These are phyloP conservation scores for Boletus bicolor DNA, from an alignment of 768 basidiomycete species.

Conservation along the genomic window DNA sequence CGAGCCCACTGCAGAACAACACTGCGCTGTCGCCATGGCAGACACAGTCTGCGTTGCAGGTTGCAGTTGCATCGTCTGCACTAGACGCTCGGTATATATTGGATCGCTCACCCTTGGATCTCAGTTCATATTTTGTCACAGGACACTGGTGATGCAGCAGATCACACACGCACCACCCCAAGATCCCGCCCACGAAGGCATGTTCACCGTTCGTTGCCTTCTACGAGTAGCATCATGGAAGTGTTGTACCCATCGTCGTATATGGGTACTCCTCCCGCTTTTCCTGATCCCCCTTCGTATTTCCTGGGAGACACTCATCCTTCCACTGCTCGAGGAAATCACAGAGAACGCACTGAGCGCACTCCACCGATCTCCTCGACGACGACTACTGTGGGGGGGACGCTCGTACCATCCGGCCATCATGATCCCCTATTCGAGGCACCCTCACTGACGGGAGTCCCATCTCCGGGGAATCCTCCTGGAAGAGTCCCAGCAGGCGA, in stretches of 20 bases:
- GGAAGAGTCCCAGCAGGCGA: not conserved
- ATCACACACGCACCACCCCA: not conserved
- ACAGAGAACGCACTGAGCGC: not conserved
- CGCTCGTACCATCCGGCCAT: not conserved
- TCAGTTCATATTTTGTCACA: slow-evolving; percentile 10
- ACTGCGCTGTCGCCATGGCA: slow-evolving; percentile 15
- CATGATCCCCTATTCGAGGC: slow-evolving; percentile 2
- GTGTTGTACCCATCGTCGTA: slow-evolving; percentile 24
- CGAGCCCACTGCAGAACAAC: slow-evolving; percentile 2
- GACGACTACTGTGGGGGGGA: not conserved
- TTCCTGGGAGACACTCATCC: not conserved
- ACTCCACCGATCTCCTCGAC: not conserved
- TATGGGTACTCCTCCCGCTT: slow-evolving; percentile 7
- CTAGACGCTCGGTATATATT: slow-evolving; percentile 2
- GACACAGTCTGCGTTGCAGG: slow-evolving; percentile 2
- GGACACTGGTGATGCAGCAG: not conserved
- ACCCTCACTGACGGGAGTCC: slow-evolving; percentile 14
- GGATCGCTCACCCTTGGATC: not conserved
- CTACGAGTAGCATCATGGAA: slow-evolving; percentile 22
- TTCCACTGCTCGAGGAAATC: not conserved
- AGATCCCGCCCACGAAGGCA: slow-evolving; percentile 6
- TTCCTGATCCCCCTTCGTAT: slow-evolving; percentile 23
- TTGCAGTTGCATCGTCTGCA: slow-evolving; percentile 12
- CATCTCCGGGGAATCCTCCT: slow-evolving; percentile 3
- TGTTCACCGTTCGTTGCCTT: slow-evolving; percentile 12